Percentiles rank a stretch among this genome's conserved stretches.
phyloP scores from a whole-genome alignment of 1,139 yeast genomes.

The Kurtzmaniella quercitrusa region DNA sequence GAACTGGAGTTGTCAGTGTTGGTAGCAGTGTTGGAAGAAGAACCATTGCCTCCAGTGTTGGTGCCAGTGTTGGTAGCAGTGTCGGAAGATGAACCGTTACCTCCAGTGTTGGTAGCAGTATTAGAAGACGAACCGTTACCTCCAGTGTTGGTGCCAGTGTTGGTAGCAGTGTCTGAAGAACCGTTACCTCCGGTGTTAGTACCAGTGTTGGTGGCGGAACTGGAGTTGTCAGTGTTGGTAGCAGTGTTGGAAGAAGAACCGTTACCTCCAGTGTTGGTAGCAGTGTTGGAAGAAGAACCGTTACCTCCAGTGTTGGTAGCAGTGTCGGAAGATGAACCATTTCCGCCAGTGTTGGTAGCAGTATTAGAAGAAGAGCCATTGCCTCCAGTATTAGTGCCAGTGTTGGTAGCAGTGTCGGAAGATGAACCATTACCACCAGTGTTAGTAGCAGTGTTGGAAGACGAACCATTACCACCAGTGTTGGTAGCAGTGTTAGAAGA shows the following conservation, averaged over 20 bases:
- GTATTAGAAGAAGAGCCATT: conserved; percentile 1
- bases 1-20: too few species aligned
- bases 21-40: not conserved
- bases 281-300: not conserved
- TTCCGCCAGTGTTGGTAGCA: conserved; percentile 3
- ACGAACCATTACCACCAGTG: conserved; percentile 1
- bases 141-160: not conserved
- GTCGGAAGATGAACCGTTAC: too few species aligned
- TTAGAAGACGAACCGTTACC: conserved; percentile 2
- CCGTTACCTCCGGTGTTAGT: not conserved
- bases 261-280: not conserved
- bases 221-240: not conserved
- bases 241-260: too few species aligned
- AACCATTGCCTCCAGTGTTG: not conserved
- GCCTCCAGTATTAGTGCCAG: conserved; percentile 3
- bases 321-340: conserved; percentile 5
- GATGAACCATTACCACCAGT: too few species aligned
- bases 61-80: too few species aligned
- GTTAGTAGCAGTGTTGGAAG: conserved; percentile 6
- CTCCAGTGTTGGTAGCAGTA: conserved; percentile 3
- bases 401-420: too few species aligned
- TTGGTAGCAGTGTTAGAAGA: not conserved
- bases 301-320: conserved; percentile 2
- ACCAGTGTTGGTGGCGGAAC: not conserved
- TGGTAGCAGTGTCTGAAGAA: not conserved